A percentile compares a stretch with the other conserved stretches of the same genome.
Evolutionary conservation across 768 basidiomycete species (phyloP).

Genomic region (Russula dissimulans): DNA sequence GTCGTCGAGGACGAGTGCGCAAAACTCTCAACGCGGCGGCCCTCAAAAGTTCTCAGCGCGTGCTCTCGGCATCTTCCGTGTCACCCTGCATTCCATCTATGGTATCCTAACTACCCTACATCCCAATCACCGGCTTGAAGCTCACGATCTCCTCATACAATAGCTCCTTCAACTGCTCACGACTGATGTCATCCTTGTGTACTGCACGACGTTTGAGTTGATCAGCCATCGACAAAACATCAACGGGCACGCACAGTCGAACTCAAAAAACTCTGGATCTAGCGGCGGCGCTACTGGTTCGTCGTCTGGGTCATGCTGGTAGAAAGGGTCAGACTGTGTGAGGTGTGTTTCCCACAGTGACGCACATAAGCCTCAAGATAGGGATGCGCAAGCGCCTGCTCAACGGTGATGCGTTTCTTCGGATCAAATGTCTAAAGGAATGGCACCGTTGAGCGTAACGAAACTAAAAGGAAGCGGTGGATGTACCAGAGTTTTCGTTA

Average conservation of each 20-base stretch:
- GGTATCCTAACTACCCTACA: neutral
- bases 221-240: neutral
- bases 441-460: neutral
- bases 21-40: conserved; percentile 7
- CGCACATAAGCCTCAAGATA: conserved; percentile 88
- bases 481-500: conserved; percentile 74
- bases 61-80: conserved; percentile 16
- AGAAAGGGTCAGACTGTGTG: neutral
- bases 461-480: neutral
- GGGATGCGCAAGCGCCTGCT: conserved; percentile 90
- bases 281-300: conserved; percentile 95
- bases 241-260: conserved; percentile 59
- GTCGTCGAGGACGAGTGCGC: conserved; percentile 9
- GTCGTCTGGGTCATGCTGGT: conserved; percentile 88
- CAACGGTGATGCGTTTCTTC: conserved; percentile 91
- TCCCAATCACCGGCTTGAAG: conserved; percentile 63
- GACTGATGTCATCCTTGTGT: conserved; percentile 92
- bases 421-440: conserved; percentile 82
- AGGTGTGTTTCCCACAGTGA: conserved; percentile 15
- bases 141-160: conserved; percentile 92
- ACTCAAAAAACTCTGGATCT: conserved; percentile 94
- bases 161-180: conserved; percentile 91
- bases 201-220: conserved; percentile 34
- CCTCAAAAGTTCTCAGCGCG: conserved; percentile 9
- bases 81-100: neutral